These are phyloP conservation scores for Yarrowia deformans DNA, from an alignment of 805 yeast species.

Conservation along the genomic window DNA sequence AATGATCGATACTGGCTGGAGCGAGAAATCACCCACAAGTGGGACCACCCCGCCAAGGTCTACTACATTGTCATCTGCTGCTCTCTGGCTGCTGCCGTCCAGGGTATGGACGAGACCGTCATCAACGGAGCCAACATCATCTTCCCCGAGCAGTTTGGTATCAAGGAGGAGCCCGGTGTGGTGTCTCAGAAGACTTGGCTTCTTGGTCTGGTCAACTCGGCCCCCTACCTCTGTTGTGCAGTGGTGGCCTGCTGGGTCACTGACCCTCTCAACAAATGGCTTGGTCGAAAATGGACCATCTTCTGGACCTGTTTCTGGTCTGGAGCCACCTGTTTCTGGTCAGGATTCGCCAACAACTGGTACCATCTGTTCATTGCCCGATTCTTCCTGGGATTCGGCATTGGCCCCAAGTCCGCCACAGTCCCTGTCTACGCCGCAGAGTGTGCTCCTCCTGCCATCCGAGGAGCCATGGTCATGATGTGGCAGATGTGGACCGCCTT, in stretches of 20 bases:
- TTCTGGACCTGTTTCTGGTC: slow-evolving; percentile 65
- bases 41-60: slow-evolving; percentile 55
- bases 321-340: slow-evolving; percentile 68
- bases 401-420: slow-evolving; percentile 71
- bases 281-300: slow-evolving; percentile 69
- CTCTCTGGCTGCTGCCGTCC: slow-evolving; percentile 72
- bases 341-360: slow-evolving; percentile 67
- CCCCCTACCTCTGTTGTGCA: slow-evolving; percentile 69
- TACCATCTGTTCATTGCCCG: slow-evolving; percentile 67
- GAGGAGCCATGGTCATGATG: slow-evolving; percentile 73
- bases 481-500: slow-evolving; percentile 82
- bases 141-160: slow-evolving; percentile 45
- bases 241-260: slow-evolving; percentile 64
- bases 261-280: slow-evolving; percentile 57
- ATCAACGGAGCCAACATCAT: slow-evolving; percentile 70
- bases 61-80: slow-evolving; percentile 63
- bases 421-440: slow-evolving; percentile 74
- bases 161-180: slow-evolving; percentile 44
- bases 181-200: slow-evolving; percentile 49
- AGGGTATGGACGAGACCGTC: slow-evolving; percentile 79
- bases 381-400: slow-evolving; percentile 66
- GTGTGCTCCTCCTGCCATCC: slow-evolving; percentile 61
- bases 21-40: slow-evolving; percentile 58
- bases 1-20: slow-evolving; percentile 51
- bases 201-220: slow-evolving; percentile 68